A percentile compares a stretch with the other conserved stretches of the same genome.
Conservation (phyloP, 108 stramenopile species). For the Nannochloropsis salina region DNA sequence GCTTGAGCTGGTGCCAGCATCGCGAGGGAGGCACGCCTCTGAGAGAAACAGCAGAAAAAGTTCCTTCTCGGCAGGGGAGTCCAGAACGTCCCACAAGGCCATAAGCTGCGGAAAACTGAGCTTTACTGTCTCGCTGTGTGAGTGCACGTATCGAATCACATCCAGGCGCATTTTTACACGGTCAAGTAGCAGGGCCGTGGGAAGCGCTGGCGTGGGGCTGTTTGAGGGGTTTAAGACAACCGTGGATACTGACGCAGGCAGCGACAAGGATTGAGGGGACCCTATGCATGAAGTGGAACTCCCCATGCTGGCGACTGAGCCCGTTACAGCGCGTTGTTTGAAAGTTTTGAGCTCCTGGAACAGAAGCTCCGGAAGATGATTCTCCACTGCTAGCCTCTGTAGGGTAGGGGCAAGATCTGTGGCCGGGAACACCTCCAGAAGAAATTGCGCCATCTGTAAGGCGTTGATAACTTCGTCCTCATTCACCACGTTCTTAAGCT, state of each 20-base stretch:
- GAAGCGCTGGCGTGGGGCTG: not conserved
- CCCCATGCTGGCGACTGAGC: not conserved
- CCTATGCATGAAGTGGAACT: too few relatives aligned
- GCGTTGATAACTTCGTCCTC: not conserved
- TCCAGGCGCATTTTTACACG: slow-evolving; percentile 34
- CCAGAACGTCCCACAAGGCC: slow-evolving; percentile 38
- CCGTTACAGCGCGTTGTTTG: not conserved
- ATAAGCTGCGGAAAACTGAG: slow-evolving; percentile 29
- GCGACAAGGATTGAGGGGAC: not conserved
- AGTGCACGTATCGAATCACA: slow-evolving; percentile 38
- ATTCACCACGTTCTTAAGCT: not conserved
- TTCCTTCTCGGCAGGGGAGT: slow-evolving; percentile 32
- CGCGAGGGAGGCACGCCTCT: not conserved
- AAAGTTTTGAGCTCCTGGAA: slow-evolving; percentile 3
- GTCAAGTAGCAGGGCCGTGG: not conserved
- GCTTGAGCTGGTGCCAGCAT: too few relatives aligned
- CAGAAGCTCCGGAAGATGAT: not conserved
- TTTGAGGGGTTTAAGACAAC: not conserved
- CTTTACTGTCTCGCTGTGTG: slow-evolving; percentile 25
- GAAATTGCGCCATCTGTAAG: not conserved
- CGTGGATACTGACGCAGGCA: not conserved
- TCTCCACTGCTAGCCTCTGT: not conserved
- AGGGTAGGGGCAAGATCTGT: not conserved
- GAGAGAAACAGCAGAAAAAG: slow-evolving; percentile 34
- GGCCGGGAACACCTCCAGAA: not conserved